Percentiles rank a stretch among this genome's conserved stretches.
Evolutionary conservation across 257 asterid species (phyloP).

Genomic region (Nemophila menziesii): DNA sequence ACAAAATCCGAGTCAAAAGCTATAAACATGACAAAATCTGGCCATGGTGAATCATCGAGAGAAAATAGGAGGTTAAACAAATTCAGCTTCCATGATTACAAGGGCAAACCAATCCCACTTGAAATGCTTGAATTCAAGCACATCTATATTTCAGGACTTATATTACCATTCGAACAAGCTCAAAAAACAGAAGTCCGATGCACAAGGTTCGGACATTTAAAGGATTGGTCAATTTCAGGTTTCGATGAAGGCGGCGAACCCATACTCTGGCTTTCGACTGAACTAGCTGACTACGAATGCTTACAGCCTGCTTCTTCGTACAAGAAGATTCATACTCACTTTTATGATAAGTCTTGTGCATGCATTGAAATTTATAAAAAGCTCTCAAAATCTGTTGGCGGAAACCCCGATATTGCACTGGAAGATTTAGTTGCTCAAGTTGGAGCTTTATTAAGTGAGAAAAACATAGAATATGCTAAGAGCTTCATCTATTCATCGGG

Average conservation of each 20-base stretch:
- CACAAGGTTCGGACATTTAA: constrained; percentile 13
- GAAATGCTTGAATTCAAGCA: constrained; percentile 11
- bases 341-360: constrained; percentile 10
- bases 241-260: constrained; percentile 15
- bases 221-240: constrained; percentile 15
- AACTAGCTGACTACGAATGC: constrained; percentile 13
- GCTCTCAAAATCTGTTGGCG: constrained; percentile 11
- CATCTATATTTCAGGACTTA: constrained; percentile 10
- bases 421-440: constrained; percentile 4
- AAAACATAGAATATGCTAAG: neutral
- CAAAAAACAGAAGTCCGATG: constrained; percentile 7
- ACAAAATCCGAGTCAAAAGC: constrained; percentile 10
- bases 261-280: constrained; percentile 12
- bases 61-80: constrained; percentile 10
- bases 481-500: constrained; percentile 12
- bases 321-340: constrained; percentile 4
- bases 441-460: constrained; percentile 1
- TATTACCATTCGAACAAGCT: constrained; percentile 15
- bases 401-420: constrained; percentile 10
- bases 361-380: constrained; percentile 8
- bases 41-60: neutral
- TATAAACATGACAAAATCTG: constrained; percentile 2
- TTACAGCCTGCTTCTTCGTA: constrained; percentile 11
- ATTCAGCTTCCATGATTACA: constrained; percentile 8
- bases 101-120: constrained; percentile 4